phyloP scores from a whole-genome alignment of 1,139 yeast species.

The Yamadazyma taylorii region DNA sequence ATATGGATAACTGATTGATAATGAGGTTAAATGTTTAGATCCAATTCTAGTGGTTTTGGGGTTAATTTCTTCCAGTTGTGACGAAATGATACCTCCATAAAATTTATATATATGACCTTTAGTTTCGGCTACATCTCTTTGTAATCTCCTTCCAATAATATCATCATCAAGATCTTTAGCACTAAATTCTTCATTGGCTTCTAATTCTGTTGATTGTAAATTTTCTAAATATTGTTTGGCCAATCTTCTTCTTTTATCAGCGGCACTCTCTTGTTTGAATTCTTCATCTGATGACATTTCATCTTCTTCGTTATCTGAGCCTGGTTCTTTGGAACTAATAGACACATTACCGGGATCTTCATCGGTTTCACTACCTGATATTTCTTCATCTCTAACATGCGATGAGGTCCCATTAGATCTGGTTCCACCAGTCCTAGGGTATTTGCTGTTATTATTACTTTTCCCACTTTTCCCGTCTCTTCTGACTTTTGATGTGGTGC shows the following conservation, averaged over 20 bases:
- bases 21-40: constrained; percentile 54
- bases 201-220: constrained; percentile 50
- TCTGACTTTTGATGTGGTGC: constrained; percentile 16
- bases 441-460: too few species aligned
- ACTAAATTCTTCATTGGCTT: constrained; percentile 65
- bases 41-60: constrained; percentile 55
- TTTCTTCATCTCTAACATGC: constrained; percentile 36
- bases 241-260: constrained; percentile 89
- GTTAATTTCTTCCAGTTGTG: constrained; percentile 42
- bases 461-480: background rate
- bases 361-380: constrained; percentile 37
- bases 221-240: constrained; percentile 92
- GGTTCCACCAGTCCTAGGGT: background rate
- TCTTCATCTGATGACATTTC: constrained; percentile 65
- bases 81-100: constrained; percentile 48
- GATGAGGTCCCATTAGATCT: background rate
- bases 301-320: constrained; percentile 33
- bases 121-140: constrained; percentile 85
- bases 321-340: constrained; percentile 11
- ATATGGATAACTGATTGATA: constrained; percentile 55
- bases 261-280: constrained; percentile 74
- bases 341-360: constrained; percentile 29
- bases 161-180: constrained; percentile 93
- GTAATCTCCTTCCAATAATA: constrained; percentile 74
- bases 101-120: constrained; percentile 80